phyloP scores from a whole-genome alignment of 2,329 filamentous ascomycete species.

The Fusarium fracticaudum region DNA sequence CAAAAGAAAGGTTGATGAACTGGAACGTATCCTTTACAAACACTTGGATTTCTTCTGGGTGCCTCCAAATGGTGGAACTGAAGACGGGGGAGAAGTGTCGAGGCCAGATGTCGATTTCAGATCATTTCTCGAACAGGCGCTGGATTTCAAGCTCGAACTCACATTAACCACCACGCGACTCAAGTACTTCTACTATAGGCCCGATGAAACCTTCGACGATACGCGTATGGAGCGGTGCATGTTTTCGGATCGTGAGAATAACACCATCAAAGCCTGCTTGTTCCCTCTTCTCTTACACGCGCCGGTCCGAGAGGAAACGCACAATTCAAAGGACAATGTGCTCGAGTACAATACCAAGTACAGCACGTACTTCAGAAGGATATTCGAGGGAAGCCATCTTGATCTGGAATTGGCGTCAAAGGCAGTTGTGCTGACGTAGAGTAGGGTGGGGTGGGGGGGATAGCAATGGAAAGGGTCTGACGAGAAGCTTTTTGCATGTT shows the following conservation, averaged over 20 bases:
- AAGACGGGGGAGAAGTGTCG: background rate
- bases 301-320: fast-evolving
- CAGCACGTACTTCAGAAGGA: background rate
- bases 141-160: background rate
- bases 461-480: background rate
- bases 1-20: background rate
- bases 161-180: fast-evolving
- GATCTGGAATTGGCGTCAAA: background rate
- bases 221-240: background rate
- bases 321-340: background rate
- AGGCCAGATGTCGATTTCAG: background rate
- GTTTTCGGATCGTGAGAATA: fast-evolving
- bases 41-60: background rate
- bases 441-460: fast-evolving
- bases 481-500: background rate
- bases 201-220: background rate
- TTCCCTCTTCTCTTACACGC: background rate
- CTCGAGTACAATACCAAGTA: background rate
- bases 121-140: background rate
- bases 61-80: no score
- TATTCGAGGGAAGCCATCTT: background rate
- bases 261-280: background rate
- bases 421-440: background rate
- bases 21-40: background rate
- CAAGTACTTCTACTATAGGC: background rate